Base-by-base conservation (phyloP, 2,329 filamentous ascomycete genomes). In the Epichloe elymi region DNA sequence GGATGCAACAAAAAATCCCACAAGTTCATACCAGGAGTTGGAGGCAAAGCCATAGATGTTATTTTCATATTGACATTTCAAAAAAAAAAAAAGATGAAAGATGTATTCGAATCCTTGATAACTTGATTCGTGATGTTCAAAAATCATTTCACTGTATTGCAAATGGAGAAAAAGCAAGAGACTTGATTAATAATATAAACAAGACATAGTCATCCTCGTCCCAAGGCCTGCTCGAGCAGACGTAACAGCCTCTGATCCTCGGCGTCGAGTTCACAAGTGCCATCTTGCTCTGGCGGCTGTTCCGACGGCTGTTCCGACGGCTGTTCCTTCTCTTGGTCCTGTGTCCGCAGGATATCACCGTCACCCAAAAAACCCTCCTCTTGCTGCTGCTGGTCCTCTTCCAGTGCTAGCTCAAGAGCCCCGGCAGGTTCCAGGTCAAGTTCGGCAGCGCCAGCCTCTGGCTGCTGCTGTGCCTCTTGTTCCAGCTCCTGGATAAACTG, bases 11-110 rank as follows among this genome's bases (percentile, higher is more conserved):
- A 17, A 14, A 14, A 30, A 20, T 35, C 26, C 2, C 38, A 15
- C 17, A 14, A 23, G 30, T 23, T 26, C 33, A 49, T 49, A 43
- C 30, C 42, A 50, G 48, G 48, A 45, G 48, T 50, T 50, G 41
- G 42, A 35, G 36, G 48, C 15, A 14, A 23, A 38, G 48, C 40
- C 48, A 45, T 46, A 50, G 48, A 45, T 46, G 15, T 35, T 40
- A 37, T 38, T 47, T 47, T 15, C 20, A 19, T 39, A 36, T 48
- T 11, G 7, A 41, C 2, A 20, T 23, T 40, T 41, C 37, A 19
- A 10, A 23, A 11, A 48, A 33, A 48, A 33, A 33, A 41, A 19
- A 19, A 26, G 15, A 39, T 1, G 8, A 17, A 19, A 17, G 39
- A 17, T 23, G 15, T 38, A 38, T 14, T 14, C 14, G 12, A 14